A percentile compares a stretch with the other conserved stretches of the same genome.
These are phyloP conservation scores for Lachnum nothofagi DNA, from an alignment of 2,329 filamentous ascomycete genomes.

Conservation along the genomic window DNA sequence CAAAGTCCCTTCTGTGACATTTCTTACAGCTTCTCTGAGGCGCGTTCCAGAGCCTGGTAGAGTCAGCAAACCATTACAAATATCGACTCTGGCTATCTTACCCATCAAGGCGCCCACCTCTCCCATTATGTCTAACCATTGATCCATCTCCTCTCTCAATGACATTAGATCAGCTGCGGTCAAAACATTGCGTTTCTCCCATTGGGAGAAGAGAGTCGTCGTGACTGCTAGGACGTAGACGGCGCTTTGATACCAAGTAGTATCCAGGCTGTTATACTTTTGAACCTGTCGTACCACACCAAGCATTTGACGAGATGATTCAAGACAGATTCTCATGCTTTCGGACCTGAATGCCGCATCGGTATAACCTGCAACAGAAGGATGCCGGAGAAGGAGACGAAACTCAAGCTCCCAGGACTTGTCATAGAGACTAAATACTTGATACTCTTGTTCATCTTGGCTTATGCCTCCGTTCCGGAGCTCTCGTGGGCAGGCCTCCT, in stretches of 20 bases:
- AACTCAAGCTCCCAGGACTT: slow-evolving; percentile 53
- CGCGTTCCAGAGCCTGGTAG: slow-evolving; percentile 41
- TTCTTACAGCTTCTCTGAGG: slow-evolving; percentile 43
- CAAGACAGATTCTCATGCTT: slow-evolving; percentile 61
- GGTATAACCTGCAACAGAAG: slow-evolving; percentile 52
- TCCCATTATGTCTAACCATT: slow-evolving; percentile 63
- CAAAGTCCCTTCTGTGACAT: slow-evolving; percentile 45
- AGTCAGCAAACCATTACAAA: slow-evolving; percentile 8
- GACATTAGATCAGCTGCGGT: slow-evolving; percentile 52
- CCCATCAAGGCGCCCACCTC: slow-evolving; percentile 64
- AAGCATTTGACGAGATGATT: slow-evolving; percentile 60
- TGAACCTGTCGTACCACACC: slow-evolving; percentile 54
- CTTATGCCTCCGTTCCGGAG: slow-evolving; percentile 44
- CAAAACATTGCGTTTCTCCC: slow-evolving; percentile 59
- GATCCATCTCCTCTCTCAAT: slow-evolving; percentile 63
- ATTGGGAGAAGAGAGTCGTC: slow-evolving; percentile 64
- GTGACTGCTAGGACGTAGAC: slow-evolving; percentile 70
- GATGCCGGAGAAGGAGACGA: slow-evolving; percentile 56
- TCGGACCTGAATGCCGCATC: slow-evolving; percentile 54
- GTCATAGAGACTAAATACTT: slow-evolving; percentile 50
- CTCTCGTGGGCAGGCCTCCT: slow-evolving; percentile 57
- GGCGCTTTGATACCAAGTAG: slow-evolving; percentile 71
- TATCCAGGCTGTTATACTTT: slow-evolving; percentile 64
- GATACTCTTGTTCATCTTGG: slow-evolving; percentile 38
- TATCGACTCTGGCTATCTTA: slow-evolving; percentile 37